Evolutionary conservation across 495 filamentous ascomycete genomes (phyloP).

Genomic region (Aspergillus panamensis): DNA sequence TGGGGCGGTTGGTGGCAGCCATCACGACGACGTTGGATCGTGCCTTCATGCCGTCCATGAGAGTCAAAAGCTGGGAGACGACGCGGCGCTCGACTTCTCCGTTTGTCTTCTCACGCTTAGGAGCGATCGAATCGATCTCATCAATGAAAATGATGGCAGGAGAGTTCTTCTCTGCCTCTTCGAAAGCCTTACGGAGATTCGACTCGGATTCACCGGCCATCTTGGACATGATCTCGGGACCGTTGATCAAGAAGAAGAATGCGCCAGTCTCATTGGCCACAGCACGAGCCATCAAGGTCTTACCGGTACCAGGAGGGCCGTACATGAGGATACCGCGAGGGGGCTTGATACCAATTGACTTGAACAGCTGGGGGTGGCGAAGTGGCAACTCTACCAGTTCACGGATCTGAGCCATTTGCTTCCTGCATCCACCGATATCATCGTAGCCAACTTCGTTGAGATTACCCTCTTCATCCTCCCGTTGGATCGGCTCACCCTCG

Average conservation of each 20-base stretch:
- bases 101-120: slow-evolving; percentile 99
- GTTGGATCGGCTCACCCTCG: slow-evolving; percentile 97
- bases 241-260: slow-evolving; percentile 99
- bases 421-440: slow-evolving; percentile 98
- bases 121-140: slow-evolving; percentile 97
- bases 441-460: slow-evolving; percentile 98
- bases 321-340: slow-evolving; percentile 97
- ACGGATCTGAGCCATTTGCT: slow-evolving; percentile 99
- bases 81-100: slow-evolving; percentile 98
- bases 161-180: slow-evolving; percentile 99
- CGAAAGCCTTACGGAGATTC: slow-evolving; percentile 94
- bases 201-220: slow-evolving; percentile 99
- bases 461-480: slow-evolving; percentile 98
- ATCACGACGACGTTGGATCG: slow-evolving; percentile 98
- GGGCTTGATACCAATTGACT: slow-evolving; percentile 99
- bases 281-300: slow-evolving; percentile 97
- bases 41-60: slow-evolving; percentile 99
- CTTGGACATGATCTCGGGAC: slow-evolving; percentile 99
- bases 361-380: slow-evolving; percentile 97
- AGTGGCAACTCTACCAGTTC: slow-evolving; percentile 97
- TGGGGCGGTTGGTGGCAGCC: slow-evolving; percentile 96
- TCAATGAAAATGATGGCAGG: slow-evolving; percentile 99
- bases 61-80: slow-evolving; percentile 92
- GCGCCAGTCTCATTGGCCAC: slow-evolving; percentile 98
- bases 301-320: slow-evolving; percentile 97